Base-by-base conservation (phyloP, 495 filamentous ascomycete species). In the Jackrogersella multiformis region DNA sequence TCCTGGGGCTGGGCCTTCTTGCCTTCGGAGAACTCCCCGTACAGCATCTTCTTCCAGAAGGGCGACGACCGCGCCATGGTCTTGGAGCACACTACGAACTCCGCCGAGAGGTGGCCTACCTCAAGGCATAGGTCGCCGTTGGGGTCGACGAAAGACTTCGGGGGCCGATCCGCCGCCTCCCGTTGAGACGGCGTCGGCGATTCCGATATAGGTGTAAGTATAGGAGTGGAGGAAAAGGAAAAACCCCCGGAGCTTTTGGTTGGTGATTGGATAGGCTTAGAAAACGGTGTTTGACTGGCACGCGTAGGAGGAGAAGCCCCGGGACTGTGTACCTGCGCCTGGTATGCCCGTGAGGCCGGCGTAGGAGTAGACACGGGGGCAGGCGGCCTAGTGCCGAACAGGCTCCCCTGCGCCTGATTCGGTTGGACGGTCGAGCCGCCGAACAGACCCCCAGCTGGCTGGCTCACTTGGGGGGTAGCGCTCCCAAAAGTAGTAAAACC, bases 11-110 rank as follows among this genome's bases (percentile, higher is more conserved):
- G 58, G 9, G 34, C 26, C 8, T 65, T 69, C 55, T 74, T 73
- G 26, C 67, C 64, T 46, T 77, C 74, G 6, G 32, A 36, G 44
- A 75, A 77, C 0, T 32, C 46, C 4, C 73, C 72, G 23, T 70
- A 73, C 0, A 77, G 56, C 68, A 76, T 62, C 54, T 38, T 56
- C 38, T 73, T 70, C 70, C 70, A 77, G 36, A 74, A 70, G 6
- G 63, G 60, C 1, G 75, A 76, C 1, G 68, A 24, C 63, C 71
- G 39, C 28, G 67, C 44, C 64, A 69, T 4, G 41, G 32, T 28
- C 2, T 58, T 63, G 5, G 74, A 75, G 28, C 68, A 71, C 10
- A 75, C 75, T 32, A 56, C 16, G 12, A 76, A 72, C 10, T 60
- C 54, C 10, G 60, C 38, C 15, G 41, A 15, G 8, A 32, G 18